Evolutionary conservation across 2,329 filamentous ascomycete genomes (phyloP).

Genomic region (Xylariaceae sp.): DNA sequence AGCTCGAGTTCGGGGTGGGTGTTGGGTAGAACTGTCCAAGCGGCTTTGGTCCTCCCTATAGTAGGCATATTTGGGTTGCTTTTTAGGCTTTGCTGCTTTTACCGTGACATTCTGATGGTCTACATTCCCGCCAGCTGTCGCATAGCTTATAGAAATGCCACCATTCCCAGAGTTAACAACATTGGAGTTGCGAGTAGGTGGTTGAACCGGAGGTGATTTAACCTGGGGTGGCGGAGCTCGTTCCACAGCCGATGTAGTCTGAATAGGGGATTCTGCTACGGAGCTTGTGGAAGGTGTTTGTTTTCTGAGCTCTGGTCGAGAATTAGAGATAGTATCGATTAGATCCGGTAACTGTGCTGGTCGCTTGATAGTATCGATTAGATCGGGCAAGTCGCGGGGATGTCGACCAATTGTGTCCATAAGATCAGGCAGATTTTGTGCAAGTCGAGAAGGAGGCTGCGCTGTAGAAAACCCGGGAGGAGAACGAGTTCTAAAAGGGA

Average conservation of each 20-base stretch:
- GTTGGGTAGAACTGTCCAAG: conserved; percentile 29
- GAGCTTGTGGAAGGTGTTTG: conserved; percentile 11
- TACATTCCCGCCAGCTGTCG: conserved; percentile 29
- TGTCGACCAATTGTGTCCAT: no score
- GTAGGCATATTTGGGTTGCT: conserved; percentile 28
- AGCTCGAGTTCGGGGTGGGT: conserved; percentile 29
- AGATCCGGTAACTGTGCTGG: no score
- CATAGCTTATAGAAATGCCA: conserved; percentile 34
- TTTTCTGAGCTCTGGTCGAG: conserved; percentile 10
- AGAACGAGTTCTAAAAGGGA: conserved; percentile 20
- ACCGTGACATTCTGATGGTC: conserved; percentile 33
- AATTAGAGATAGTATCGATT: conserved; percentile 15
- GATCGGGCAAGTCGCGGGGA: no score
- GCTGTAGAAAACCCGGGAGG: conserved; percentile 18
- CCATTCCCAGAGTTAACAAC: conserved; percentile 33
- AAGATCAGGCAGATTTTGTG: conserved; percentile 14
- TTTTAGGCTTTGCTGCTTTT: conserved; percentile 31
- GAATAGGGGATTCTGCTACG: conserved; percentile 10
- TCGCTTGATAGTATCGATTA: no score
- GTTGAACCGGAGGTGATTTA: conserved; percentile 4
- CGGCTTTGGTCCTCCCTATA: conserved; percentile 30
- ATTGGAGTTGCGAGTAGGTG: conserved; percentile 21
- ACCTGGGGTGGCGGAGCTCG: conserved; percentile 6
- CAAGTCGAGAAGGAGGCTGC: conserved; percentile 24
- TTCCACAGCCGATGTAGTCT: conserved; percentile 5